Percentiles rank a stretch among this genome's conserved stretches.
Conservation (phyloP, 371 early-diverging fungal species). For the Syncephalastrum sp. region DNA sequence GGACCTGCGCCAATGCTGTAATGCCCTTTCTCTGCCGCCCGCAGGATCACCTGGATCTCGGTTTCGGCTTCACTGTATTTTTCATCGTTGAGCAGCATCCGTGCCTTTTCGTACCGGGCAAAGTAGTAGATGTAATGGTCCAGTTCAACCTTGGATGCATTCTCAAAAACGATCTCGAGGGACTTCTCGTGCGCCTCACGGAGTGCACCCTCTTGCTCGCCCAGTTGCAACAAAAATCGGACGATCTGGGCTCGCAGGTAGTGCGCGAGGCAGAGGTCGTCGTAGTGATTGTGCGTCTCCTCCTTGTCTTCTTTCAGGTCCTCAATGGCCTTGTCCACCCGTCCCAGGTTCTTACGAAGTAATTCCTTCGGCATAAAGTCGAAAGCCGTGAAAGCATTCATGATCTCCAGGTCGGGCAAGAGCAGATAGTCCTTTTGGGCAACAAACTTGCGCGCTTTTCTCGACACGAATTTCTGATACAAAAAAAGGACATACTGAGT, state of each 20-base stretch:
- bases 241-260: constrained; percentile 46
- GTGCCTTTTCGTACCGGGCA: constrained; percentile 54
- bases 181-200: constrained; percentile 18
- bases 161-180: constrained; percentile 18
- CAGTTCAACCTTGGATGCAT: constrained; percentile 25
- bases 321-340: constrained; percentile 48
- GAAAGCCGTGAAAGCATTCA: constrained; percentile 61
- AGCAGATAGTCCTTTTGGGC: constrained; percentile 58
- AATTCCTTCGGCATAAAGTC: constrained; percentile 54
- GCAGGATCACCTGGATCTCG: constrained; percentile 44
- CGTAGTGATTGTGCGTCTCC: constrained; percentile 39
- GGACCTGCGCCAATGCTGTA: constrained; percentile 39
- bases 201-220: constrained; percentile 4
- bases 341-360: constrained; percentile 37
- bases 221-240: constrained; percentile 18
- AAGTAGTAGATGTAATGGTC: constrained; percentile 70
- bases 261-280: constrained; percentile 67
- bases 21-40: constrained; percentile 32
- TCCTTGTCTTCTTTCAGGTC: constrained; percentile 24
- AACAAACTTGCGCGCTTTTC: constrained; percentile 70
- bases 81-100: constrained; percentile 39
- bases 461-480: constrained; percentile 68
- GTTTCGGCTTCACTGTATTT: constrained; percentile 41
- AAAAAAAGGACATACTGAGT: neutral
- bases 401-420: constrained; percentile 69